Percentiles rank a stretch among this genome's conserved stretches.
Conservation (phyloP, 106 monocot species). For the Allium sativum region DNA sequence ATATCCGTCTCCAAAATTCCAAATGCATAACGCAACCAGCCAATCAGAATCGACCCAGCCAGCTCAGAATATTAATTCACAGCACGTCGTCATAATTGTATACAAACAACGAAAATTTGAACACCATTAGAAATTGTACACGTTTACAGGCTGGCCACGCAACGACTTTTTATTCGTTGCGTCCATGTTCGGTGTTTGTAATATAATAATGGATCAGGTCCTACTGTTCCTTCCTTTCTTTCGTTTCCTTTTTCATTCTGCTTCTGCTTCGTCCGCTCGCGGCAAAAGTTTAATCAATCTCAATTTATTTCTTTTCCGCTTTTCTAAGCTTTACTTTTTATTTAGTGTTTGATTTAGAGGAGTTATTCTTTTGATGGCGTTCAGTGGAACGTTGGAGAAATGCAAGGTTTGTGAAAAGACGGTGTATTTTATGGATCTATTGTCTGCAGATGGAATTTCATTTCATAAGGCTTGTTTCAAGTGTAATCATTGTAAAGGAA, state of each 20-base stretch:
- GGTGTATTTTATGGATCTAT: slow-evolving; percentile 24
- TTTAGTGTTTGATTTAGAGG: neutral
- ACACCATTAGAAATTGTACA: too few relatives aligned
- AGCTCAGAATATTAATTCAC: too few relatives aligned
- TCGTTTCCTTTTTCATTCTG: too few relatives aligned
- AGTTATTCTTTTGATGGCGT: slow-evolving; percentile 7
- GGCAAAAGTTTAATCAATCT: neutral
- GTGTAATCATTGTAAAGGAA: slow-evolving; percentile 26
- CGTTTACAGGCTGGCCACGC: too few relatives aligned
- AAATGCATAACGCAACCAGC: too few relatives aligned
- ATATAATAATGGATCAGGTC: too few relatives aligned
- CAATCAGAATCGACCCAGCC: too few relatives aligned
- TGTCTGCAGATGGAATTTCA: slow-evolving; percentile 15
- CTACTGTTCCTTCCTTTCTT: neutral
- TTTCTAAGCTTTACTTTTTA: neutral
- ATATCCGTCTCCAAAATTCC: too few relatives aligned
- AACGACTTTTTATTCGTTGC: too few relatives aligned
- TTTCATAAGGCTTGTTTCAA: slow-evolving; percentile 27
- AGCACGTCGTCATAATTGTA: too few relatives aligned
- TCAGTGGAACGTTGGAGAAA: slow-evolving; percentile 22
- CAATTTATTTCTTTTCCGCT: neutral
- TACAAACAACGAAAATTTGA: too few relatives aligned
- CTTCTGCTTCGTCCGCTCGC: slow-evolving; percentile 4
- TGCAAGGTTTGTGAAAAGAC: slow-evolving; percentile 30
- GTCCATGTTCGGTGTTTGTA: too few relatives aligned